A percentile compares a stretch with the other conserved stretches of the same genome.
Evolutionary conservation across 2,329 filamentous ascomycete species (phyloP).

Genomic region (Cladophialophora exuberans): DNA sequence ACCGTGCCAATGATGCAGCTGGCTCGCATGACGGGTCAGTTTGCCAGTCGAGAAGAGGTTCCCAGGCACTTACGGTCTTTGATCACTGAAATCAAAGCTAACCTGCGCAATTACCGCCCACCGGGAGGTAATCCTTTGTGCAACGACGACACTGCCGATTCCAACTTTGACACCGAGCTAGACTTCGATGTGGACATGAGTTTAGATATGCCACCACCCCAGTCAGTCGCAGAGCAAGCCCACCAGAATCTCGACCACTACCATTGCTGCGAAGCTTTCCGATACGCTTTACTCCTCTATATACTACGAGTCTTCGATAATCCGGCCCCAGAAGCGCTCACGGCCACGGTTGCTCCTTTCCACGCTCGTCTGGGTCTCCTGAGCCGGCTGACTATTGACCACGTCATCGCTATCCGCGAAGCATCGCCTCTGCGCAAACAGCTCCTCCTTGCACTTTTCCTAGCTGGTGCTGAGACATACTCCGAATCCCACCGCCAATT

Average conservation of each 20-base stretch:
- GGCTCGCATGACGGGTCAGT: too few relatives aligned
- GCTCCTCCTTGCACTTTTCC: conserved; percentile 9
- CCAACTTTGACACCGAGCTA: neutral
- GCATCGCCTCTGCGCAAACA: conserved; percentile 12
- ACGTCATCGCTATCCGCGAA: neutral
- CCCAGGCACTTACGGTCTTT: too few relatives aligned
- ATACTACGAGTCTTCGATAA: conserved; percentile 8
- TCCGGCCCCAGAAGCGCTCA: neutral
- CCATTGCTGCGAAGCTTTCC: conserved; percentile 10
- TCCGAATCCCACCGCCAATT: neutral
- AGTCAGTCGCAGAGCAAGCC: neutral
- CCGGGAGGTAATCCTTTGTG: too few relatives aligned
- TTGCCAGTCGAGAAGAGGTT: too few relatives aligned
- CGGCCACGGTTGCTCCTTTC: too few relatives aligned
- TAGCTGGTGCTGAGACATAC: conserved; percentile 6
- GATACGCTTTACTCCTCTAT: conserved; percentile 11
- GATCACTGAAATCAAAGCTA: too few relatives aligned
- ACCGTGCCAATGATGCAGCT: too few relatives aligned
- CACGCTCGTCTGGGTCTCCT: neutral
- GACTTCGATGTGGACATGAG: neutral
- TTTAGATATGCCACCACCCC: neutral
- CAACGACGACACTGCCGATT: too few relatives aligned
- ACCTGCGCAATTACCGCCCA: too few relatives aligned
- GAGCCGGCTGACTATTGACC: neutral
- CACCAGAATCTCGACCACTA: conserved; percentile 4